Base-by-base conservation (phyloP, 306 rosid genomes). In the Aeschynomene evenia region DNA sequence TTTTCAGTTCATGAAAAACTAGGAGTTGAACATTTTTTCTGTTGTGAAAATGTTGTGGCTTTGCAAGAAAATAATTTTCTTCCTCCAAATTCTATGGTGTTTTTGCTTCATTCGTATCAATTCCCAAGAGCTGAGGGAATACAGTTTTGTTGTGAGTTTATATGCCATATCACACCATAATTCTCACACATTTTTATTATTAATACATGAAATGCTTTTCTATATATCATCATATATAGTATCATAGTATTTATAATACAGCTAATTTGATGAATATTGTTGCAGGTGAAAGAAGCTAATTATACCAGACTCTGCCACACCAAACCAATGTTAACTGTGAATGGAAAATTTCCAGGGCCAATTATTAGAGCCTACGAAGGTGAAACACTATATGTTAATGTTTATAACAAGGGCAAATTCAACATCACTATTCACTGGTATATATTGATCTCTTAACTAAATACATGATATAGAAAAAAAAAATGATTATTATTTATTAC, bases 371-470 rank as follows among this genome's bases (percentile, higher is more conserved):
- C 62, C 13, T 9, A 49, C 72, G 6, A 23, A 14, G 75, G 79
- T 51, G 79, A 79, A 29, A 79, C 71, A 19, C 0, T 77, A 10
- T 65, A 45, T 57, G 77, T 78, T 11, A 66, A 78, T 65, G 74
- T 71, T 29, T 8, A 31, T 29, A 86, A 83, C 74, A 54, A 68
- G 50, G 88, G 72, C 5, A 75, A 23, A 13, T 55, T 45, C 65
- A 80, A 80, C 81, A 84, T 87, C 51, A 82, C 89, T 7, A 51
- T 87, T 55, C 92, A 87, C 51, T 87, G 92, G 89, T 79, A n/a
- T n/a, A n/a, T n/a, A 70, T 3, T 56, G 53, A 26, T 46, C 65
- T 49, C 56, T 26, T 26, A 26, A 2, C 29, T 5, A n/a, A n/a
- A n/a, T n/a, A 26, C 29, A 26, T 26, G 29, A 26, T 1, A 26